Conservation (phyloP, 352 stramenopile genomes). For the Pythium oligandrum region DNA sequence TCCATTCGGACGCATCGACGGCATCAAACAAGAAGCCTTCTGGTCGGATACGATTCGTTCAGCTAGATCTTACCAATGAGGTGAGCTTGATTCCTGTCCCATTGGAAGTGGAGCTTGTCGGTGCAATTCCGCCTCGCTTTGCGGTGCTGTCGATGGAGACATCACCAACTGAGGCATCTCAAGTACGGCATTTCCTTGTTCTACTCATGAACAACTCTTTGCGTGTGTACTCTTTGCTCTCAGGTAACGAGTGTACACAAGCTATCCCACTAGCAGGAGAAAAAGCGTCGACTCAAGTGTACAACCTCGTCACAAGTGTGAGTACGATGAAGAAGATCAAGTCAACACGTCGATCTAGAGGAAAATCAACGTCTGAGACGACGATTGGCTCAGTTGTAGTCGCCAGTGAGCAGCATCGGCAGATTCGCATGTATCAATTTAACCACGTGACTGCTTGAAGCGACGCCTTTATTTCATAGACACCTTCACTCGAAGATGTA, state of each 20-base stretch:
- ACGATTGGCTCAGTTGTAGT: slow-evolving; percentile 1
- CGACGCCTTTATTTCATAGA: too few relatives aligned
- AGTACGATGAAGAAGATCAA: neutral
- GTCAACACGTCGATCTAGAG: too few relatives aligned
- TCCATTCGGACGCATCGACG: neutral
- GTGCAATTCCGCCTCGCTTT: slow-evolving; percentile 30
- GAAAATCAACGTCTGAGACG: neutral
- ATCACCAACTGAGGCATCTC: neutral
- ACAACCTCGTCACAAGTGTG: slow-evolving; percentile 5
- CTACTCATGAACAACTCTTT: slow-evolving; percentile 18
- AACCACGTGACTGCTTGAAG: neutral
- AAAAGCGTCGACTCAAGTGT: slow-evolving; percentile 2
- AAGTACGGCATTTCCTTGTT: neutral
- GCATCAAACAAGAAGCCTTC: slow-evolving; percentile 2
- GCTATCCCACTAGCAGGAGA: slow-evolving; percentile 4
- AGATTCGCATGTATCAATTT: slow-evolving; percentile 10
- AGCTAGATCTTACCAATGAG: slow-evolving; percentile 23
- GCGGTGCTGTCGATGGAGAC: slow-evolving; percentile 10
- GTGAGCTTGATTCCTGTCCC: slow-evolving; percentile 15
- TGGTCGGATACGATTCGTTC: slow-evolving; percentile 27
- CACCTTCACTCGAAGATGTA: too few relatives aligned
- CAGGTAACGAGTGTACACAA: slow-evolving; percentile 1
- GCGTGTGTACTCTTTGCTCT: slow-evolving; percentile 5
- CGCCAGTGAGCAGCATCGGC: slow-evolving; percentile 12
- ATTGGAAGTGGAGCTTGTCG: slow-evolving; percentile 23